These are phyloP conservation scores for Teratosphaeriaceae sp. DNA, from an alignment of 2,329 filamentous ascomycete species.

Conservation along the genomic window DNA sequence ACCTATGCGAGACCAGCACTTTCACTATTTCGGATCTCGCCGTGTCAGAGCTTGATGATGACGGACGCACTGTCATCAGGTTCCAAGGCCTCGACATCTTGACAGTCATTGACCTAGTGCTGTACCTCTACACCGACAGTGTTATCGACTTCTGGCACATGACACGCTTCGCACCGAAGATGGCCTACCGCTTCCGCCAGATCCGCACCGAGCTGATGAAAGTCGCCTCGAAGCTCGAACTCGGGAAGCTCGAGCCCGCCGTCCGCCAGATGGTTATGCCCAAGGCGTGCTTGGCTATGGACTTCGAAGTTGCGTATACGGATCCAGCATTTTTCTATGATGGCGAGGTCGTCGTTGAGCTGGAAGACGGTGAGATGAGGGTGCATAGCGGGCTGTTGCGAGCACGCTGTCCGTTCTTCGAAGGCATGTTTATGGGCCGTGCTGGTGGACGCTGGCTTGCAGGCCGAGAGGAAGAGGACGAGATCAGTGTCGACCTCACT, in stretches of 20 bases:
- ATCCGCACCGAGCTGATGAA: conserved; percentile 84
- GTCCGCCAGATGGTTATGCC: conserved; percentile 67
- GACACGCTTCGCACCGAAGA: conserved; percentile 55
- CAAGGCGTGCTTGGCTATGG: conserved; percentile 56
- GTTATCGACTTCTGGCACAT: conserved; percentile 84
- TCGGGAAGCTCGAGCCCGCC: conserved; percentile 67
- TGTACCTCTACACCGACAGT: conserved; percentile 75
- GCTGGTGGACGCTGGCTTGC: conserved; percentile 76
- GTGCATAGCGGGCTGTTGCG: conserved; percentile 77
- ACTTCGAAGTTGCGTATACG: conserved; percentile 63
- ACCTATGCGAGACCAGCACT: conserved; percentile 49
- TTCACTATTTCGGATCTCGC: conserved; percentile 56
- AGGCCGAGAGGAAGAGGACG: conserved; percentile 39
- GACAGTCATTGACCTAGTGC: conserved; percentile 68
- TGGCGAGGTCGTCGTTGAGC: conserved; percentile 70
- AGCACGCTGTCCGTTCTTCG: conserved; percentile 84
- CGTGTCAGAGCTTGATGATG: conserved; percentile 45
- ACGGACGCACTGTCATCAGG: conserved; percentile 52
- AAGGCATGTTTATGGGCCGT: conserved; percentile 82
- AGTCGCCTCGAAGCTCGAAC: conserved; percentile 62
- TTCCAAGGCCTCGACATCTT: conserved; percentile 70
- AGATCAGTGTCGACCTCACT: conserved; percentile 69
- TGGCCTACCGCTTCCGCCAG: conserved; percentile 69
- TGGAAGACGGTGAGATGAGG: conserved; percentile 61
- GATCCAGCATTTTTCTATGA: conserved; percentile 69